Evolutionary conservation across 164 flowering plant genomes (phyloP).

Genomic region (Macadamia tetraphylla): DNA sequence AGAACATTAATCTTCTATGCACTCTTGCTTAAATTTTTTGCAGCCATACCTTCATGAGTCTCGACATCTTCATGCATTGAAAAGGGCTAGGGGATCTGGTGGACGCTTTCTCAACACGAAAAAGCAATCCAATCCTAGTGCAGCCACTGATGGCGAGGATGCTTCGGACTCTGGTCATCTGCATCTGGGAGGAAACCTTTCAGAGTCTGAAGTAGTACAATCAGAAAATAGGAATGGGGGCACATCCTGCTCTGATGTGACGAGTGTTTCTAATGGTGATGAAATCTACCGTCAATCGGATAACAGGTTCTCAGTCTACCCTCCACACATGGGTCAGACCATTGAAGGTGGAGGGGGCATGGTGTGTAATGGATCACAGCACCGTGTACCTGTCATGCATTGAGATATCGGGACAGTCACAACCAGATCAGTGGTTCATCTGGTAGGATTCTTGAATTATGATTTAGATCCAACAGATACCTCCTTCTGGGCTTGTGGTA

Average conservation of each 20-base stretch:
- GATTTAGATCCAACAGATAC: not conserved
- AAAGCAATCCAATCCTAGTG: conserved; percentile 22
- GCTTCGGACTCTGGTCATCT: conserved; percentile 13
- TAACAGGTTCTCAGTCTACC: conserved; percentile 26
- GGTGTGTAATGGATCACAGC: conserved; percentile 30
- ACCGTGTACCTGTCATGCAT: conserved; percentile 42
- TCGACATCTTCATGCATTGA: conserved; percentile 78
- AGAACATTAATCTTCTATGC: no score
- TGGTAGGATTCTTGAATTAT: not conserved
- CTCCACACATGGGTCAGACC: conserved; percentile 28
- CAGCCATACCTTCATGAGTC: conserved; percentile 92
- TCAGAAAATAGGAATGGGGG: conserved; percentile 19
- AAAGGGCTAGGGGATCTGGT: conserved; percentile 76
- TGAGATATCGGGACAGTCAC: conserved; percentile 22
- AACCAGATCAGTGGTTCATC: conserved; percentile 11
- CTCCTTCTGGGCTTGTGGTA: conserved; percentile 9
- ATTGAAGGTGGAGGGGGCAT: conserved; percentile 32
- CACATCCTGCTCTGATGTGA: conserved; percentile 21
- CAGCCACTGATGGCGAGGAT: conserved; percentile 6
- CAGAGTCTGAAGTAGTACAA: conserved; percentile 21
- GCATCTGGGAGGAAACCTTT: conserved; percentile 16
- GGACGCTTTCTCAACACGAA: conserved; percentile 81
- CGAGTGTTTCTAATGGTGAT: conserved; percentile 24
- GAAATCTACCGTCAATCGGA: conserved; percentile 28
- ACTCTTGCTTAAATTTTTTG: not conserved